Conservation (phyloP, 176 grass and related monocot genomes). For the Tuctoria greenei region DNA sequence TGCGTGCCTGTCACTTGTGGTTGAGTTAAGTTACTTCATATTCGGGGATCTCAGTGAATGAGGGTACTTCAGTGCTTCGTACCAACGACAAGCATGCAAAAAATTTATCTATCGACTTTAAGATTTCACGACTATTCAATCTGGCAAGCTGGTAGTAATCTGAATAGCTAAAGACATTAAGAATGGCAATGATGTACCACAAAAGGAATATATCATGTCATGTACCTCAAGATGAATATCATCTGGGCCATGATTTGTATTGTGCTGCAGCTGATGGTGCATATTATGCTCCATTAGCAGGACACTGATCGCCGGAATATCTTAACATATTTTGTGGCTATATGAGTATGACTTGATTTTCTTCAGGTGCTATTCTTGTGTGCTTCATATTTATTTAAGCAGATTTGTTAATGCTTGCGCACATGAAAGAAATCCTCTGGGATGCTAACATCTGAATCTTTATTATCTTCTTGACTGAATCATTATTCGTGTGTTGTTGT, state of each 20-base stretch:
- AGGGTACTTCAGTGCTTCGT: not conserved
- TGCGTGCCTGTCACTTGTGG: not conserved
- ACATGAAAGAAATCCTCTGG: not conserved
- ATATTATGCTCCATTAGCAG: not conserved
- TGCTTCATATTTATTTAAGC: not conserved
- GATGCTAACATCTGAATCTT: not conserved
- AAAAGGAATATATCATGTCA: not conserved
- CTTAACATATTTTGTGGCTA: not conserved
- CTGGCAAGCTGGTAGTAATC: not conserved
- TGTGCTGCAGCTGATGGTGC: too few relatives aligned
- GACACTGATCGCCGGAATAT: not conserved
- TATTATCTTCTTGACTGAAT: too few relatives aligned
- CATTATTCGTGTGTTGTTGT: too few relatives aligned
- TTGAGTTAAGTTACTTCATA: not conserved
- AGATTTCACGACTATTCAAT: not conserved
- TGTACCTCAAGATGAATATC: not conserved
- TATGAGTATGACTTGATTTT: not conserved
- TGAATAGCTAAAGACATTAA: not conserved
- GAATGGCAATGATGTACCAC: not conserved
- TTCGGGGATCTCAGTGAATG: not conserved
- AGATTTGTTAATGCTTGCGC: not conserved
- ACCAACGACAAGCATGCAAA: not conserved
- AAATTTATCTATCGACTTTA: not conserved
- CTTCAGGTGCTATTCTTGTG: not conserved
- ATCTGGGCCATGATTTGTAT: not conserved